These are phyloP conservation scores for Sugiyamaella qingdaonensis DNA, from an alignment of 805 yeast species.

Conservation along the genomic window DNA sequence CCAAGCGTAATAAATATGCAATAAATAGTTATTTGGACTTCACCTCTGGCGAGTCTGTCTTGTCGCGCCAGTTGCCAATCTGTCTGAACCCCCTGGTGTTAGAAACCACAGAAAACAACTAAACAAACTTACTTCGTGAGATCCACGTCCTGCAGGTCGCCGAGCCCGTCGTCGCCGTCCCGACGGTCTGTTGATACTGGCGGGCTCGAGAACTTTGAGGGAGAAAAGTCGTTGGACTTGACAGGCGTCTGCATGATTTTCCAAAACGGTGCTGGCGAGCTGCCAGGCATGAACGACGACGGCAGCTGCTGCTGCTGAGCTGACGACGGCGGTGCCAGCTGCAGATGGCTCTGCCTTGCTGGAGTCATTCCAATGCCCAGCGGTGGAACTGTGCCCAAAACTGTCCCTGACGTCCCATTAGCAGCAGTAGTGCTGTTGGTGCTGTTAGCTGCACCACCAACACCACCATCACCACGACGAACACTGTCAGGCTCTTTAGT, in stretches of 20 bases:
- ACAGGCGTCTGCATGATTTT: slow-evolving; percentile 64
- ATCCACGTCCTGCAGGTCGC: slow-evolving; percentile 46
- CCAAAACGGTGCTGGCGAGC: slow-evolving; percentile 88
- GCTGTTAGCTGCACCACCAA: neutral
- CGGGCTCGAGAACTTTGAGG: slow-evolving; percentile 30
- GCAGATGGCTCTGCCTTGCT: slow-evolving; percentile 27
- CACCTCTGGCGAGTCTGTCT: slow-evolving; percentile 1
- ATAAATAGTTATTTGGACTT: slow-evolving; percentile 2
- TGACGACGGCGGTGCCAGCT: slow-evolving; percentile 36
- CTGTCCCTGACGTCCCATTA: neutral
- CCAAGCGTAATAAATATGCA: neutral
- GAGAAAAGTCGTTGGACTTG: slow-evolving; percentile 24
- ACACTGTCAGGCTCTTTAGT: neutral
- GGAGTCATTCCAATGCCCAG: slow-evolving; percentile 18
- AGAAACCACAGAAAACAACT: neutral
- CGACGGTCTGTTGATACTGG: slow-evolving; percentile 16
- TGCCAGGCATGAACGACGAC: slow-evolving; percentile 45
- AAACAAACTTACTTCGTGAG: slow-evolving; percentile 28
- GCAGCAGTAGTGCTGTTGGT: neutral
- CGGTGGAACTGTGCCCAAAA: slow-evolving; percentile 4
- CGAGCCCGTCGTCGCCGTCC: slow-evolving; percentile 27
- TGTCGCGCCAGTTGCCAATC: slow-evolving; percentile 27
- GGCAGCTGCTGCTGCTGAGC: slow-evolving; percentile 34
- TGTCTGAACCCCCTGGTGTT: slow-evolving; percentile 37
- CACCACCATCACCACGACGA: neutral